Base-by-base conservation (phyloP, 768 basidiomycete genomes). In the Tylopilus sp. region DNA sequence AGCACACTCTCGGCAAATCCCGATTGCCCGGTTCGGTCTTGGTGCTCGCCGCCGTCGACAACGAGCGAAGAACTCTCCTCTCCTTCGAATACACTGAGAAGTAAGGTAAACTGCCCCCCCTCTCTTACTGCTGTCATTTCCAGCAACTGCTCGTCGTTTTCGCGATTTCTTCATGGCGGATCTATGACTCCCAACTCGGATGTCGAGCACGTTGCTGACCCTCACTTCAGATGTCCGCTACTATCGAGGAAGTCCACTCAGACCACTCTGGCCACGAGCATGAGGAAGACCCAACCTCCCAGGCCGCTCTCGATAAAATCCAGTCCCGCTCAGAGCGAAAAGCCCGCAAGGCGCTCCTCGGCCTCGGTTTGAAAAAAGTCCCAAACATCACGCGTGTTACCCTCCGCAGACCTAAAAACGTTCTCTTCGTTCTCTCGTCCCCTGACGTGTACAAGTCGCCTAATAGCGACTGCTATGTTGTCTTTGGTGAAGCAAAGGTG, bases 401-500 rank as follows among this genome's bases (percentile, higher is more conserved):
- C 52, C 79, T 99, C 65, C 80, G 94, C 69, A 82, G 95, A 71
- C 91, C 97, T 45, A 98, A 98, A 78, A 94, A 93, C 69, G 93
- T 96, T 57, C 84, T 98, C 57, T 90, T 98, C 69, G 95, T 98
- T 55, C 81, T 99, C 63, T 84, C 91, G 49, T 78, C 86, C 46
- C 97, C 97, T 33, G 97, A 99, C 59, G 97, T 99, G 49, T 99
- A 90, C 86, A 98, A 98, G 80, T 93, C 91, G 45, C 86, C 89
- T 38, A 94, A 92, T 76, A 93, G 92, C 68, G 97, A 99, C 75
- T 92, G 89, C 74, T 98, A 99, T 80, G 92, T 99, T 69, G 94
- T 99, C 58, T 99, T 98, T 64, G 97, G 97, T 59, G 97, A 98
- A 79, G 95, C 91, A 50, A 93, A 93, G 84, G 87, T 87, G 19